Evolutionary conservation across 495 filamentous ascomycete genomes (phyloP), one percentile per base, ranked within the genome.

Genomic region (Lichenothelia convexa): DNA sequence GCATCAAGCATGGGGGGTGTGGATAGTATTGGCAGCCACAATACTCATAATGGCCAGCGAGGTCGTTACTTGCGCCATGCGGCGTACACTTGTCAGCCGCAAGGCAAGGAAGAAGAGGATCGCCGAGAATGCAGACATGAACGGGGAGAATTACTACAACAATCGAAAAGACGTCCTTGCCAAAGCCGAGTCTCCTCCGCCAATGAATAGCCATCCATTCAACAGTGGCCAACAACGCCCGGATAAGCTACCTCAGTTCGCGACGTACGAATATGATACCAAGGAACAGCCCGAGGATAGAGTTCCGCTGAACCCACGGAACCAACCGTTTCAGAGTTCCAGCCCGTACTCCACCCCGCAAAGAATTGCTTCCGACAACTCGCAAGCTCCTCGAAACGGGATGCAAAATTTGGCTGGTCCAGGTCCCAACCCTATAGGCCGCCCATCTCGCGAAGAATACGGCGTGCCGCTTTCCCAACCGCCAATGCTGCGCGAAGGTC

Each of bases 31-130:
- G 19, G 89, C 73, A 13, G 81, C 89, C 16, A 89, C 85, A 13
- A 80, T 95, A 39, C 60, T 95, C 30, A 80, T 91, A 30, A 74
- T 82, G 32, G 61, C 80, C 4, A 83, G 78, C 54, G 77, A 78
- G 19, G 70, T 97, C 33, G 74, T 93, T 35, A 86, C 81, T 7
- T 97, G 89, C 51, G 84, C 84, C n/a, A 95, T 95, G 85, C 78
- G 89, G 41, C 75, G 89, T 31, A 93, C 87, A 1, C 63, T 97
- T 8, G 86, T 95, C 35, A 78, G 79, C 50, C 72, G 86, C 35
- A 93, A 93, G 60, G 85, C 87, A 8, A 65, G 86, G 40, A 84
- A 85, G 64, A 83, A 74, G 62, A 71, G 85, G 18, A 93, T 97
- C 49, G 80, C 76, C 1, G 80, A 89, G 47, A 93, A 93, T 52